phyloP scores from a whole-genome alignment of 148 eudicot species.

The Nepenthes gracilis region DNA sequence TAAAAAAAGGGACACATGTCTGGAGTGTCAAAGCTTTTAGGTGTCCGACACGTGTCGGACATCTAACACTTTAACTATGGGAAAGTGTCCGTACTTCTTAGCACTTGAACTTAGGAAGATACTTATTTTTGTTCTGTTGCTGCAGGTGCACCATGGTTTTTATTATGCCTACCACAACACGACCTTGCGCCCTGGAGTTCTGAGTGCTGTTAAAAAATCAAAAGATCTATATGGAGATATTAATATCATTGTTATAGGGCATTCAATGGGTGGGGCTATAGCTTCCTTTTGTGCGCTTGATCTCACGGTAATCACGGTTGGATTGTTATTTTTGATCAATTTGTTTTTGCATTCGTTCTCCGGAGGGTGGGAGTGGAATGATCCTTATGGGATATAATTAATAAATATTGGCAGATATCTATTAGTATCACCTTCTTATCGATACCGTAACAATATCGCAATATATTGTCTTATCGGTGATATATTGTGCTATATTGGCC shows the following conservation, averaged over 20 bases:
- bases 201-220: constrained; percentile 50
- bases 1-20: too few species aligned
- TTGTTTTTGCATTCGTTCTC: not conserved
- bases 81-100: not conserved
- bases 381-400: too few species aligned
- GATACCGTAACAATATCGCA: too few species aligned
- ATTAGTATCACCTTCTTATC: too few species aligned
- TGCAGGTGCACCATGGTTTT: constrained; percentile 96
- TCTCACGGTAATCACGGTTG: constrained; percentile 45
- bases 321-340: not conserved
- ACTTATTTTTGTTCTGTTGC: constrained; percentile 2
- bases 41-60: too few species aligned
- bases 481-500: too few species aligned
- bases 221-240: constrained; percentile 53
- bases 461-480: too few species aligned
- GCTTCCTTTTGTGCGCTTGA: constrained; percentile 91
- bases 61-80: too few species aligned
- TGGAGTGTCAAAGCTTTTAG: too few species aligned
- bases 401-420: too few species aligned
- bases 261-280: constrained; percentile 99
- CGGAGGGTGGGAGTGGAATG: not conserved
- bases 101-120: not conserved
- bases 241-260: constrained; percentile 64
- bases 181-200: constrained; percentile 62
- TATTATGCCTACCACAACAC: constrained; percentile 89